Conservation (phyloP, 768 basidiomycete genomes). For the Podaxis rugospora region DNA sequence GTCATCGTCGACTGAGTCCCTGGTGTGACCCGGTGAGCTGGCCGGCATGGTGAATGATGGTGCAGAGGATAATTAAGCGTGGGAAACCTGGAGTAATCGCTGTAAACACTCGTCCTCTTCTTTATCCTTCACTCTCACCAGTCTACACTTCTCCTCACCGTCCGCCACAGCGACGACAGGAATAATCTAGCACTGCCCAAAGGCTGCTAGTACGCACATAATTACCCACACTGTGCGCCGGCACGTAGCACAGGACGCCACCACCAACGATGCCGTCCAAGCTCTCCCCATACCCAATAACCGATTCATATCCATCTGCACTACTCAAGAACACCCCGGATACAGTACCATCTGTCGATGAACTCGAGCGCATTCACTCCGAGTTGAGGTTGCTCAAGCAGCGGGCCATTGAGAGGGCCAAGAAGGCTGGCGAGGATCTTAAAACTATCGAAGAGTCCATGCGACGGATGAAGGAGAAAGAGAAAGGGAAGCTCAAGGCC, state of each 20-base stretch:
- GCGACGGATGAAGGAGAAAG: conserved; percentile 72
- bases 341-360: conserved; percentile 65
- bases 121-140: conserved; percentile 10
- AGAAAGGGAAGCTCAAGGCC: conserved; percentile 68
- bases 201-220: neutral
- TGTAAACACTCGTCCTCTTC: conserved; percentile 9
- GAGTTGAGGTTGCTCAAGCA: conserved; percentile 56
- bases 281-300: conserved; percentile 45
- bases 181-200: conserved; percentile 6
- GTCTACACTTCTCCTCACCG: conserved; percentile 8
- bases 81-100: conserved; percentile 14
- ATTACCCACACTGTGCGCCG: neutral
- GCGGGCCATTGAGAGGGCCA: conserved; percentile 55
- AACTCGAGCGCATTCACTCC: conserved; percentile 58
- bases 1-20: conserved; percentile 23
- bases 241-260: neutral
- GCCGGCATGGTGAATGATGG: conserved; percentile 21
- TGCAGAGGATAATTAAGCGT: conserved; percentile 6
- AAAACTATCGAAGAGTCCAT: conserved; percentile 72
- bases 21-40: conserved; percentile 24
- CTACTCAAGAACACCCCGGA: conserved; percentile 64
- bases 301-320: conserved; percentile 49
- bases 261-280: conserved; percentile 54
- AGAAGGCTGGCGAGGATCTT: conserved; percentile 75
- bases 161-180: conserved; percentile 13